Base-by-base conservation (phyloP, 2,329 filamentous ascomycete species). In the Penicillium corylophilum region DNA sequence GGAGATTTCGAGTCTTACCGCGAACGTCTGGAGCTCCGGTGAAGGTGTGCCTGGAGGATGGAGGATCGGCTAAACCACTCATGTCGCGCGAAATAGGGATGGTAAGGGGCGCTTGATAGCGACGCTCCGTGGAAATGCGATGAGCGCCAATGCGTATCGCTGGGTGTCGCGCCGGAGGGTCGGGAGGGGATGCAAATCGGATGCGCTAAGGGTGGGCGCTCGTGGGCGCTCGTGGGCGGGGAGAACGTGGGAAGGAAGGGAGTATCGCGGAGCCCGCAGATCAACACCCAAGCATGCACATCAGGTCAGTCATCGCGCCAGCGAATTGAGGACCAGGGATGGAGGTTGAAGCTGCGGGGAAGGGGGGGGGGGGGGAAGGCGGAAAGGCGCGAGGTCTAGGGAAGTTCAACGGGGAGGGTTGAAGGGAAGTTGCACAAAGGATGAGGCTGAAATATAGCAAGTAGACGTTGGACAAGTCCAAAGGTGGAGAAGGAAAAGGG, bases 1-100 rank as follows among this genome's bases (percentile, higher is more conserved):
- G 77, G 42, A 82, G 77, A 42, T 77, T 77, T 64, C 78, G 77
- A 64, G 78, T 75, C 57, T 77, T 74, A 50, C 72, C 69, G 43
- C 69, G 69, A 62, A 69, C 72, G 69, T 73, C 66, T 57, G 65
- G 54, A 46, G 65, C 50, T 64, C 68, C 69, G 53, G 75, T 64
- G 58, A 80, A 78, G 38, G 76, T 73, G 59, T 73, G 78, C 64
- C 76, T 73, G 36, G 60, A 57, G 41, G 71, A 61, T 36, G 71
- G 71, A 44, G 66, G 65, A 58, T 74, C 72, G 56, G 70, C 71
- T 53, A 74, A 63, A 61, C 72, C 61, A 60, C 66, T 74, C 73
- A 75, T 75, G 46, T 63, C 60, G 64, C 54, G 65, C 62, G 59
- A 51, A 47, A 51, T 60, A 49, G 52, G 43, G 28, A 53, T 46